Conservation (phyloP, 2,329 filamentous ascomycete species). For the Remersonia thermophila region DNA sequence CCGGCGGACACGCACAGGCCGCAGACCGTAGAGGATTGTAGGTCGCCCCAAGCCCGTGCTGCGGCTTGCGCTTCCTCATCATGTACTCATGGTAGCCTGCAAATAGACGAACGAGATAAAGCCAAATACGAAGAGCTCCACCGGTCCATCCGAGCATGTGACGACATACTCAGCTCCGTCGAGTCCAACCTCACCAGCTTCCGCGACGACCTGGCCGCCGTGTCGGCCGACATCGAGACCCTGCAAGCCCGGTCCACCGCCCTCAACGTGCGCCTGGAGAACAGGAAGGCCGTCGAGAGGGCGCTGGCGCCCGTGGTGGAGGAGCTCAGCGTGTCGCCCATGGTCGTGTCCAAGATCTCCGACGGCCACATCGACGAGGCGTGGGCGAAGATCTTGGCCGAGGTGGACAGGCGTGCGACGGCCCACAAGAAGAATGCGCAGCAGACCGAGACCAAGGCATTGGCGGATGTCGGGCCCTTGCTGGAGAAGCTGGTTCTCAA, state of each 20-base stretch:
- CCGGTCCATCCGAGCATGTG: conserved; percentile 76
- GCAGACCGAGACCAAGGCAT: conserved; percentile 55
- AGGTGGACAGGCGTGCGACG: conserved; percentile 67
- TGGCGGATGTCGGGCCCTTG: conserved; percentile 73
- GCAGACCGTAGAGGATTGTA: conserved; percentile 63
- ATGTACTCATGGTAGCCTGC: conserved; percentile 11
- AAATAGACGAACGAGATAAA: conserved; percentile 62
- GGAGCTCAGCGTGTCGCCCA: conserved; percentile 77
- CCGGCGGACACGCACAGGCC: conserved; percentile 31
- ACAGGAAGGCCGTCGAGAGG: conserved; percentile 80
- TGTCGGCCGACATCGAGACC: conserved; percentile 91
- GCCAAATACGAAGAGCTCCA: conserved; percentile 84
- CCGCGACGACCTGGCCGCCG: conserved; percentile 79
- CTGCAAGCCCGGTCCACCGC: conserved; percentile 76
- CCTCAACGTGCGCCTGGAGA: conserved; percentile 74
- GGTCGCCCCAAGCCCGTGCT: conserved; percentile 8
- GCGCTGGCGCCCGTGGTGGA: conserved; percentile 80
- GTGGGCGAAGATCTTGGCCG: conserved; percentile 72
- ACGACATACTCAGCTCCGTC: conserved; percentile 85
- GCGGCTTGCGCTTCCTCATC: background rate
- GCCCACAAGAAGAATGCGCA: conserved; percentile 56
- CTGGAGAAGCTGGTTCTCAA: conserved; percentile 75
- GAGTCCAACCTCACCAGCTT: conserved; percentile 88
- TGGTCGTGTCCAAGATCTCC: conserved; percentile 70
- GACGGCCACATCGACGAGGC: conserved; percentile 82